Percentiles rank a stretch among this genome's conserved stretches.
phyloP scores from a whole-genome alignment of 108 stramenopile genomes.

The Asterionellopsis glacialis region DNA sequence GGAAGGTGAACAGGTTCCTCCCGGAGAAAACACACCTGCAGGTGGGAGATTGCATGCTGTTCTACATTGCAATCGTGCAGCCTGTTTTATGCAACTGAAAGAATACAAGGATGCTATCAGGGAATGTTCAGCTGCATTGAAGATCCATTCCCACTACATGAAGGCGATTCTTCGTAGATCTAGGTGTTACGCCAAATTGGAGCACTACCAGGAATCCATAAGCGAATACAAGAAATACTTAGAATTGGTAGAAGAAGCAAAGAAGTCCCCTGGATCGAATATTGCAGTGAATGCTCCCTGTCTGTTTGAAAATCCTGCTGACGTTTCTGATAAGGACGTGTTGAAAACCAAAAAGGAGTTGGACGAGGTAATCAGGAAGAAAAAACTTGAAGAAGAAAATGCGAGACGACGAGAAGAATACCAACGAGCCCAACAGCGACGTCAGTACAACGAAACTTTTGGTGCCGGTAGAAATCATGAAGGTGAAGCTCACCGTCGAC shows the following conservation, averaged over 20 bases:
- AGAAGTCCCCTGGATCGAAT: constrained; percentile 19
- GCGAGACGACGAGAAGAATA: constrained; percentile 20
- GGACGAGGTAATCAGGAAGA: constrained; percentile 33
- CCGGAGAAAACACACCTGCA: constrained; percentile 25
- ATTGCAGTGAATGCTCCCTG: constrained; percentile 38
- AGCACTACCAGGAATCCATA: constrained; percentile 60
- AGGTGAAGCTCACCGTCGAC: constrained; percentile 28
- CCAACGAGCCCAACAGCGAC: constrained; percentile 17
- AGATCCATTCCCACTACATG: constrained; percentile 81
- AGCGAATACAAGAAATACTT: constrained; percentile 71
- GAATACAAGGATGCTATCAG: constrained; percentile 62
- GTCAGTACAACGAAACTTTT: constrained; percentile 4
- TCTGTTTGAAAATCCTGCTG: constrained; percentile 67
- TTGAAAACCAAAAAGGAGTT: constrained; percentile 57
- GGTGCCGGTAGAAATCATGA: not conserved
- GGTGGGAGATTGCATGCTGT: constrained; percentile 84
- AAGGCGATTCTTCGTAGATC: constrained; percentile 84
- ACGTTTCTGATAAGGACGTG: constrained; percentile 46
- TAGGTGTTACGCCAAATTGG: constrained; percentile 62
- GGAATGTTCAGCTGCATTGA: constrained; percentile 81
- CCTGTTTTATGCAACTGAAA: constrained; percentile 78
- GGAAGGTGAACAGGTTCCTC: constrained; percentile 25
- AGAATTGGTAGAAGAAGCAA: constrained; percentile 55
- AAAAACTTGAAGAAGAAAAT: constrained; percentile 25
- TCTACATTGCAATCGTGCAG: constrained; percentile 86